phyloP scores from a whole-genome alignment of 768 basidiomycete species.

The Obba rivulosa region DNA sequence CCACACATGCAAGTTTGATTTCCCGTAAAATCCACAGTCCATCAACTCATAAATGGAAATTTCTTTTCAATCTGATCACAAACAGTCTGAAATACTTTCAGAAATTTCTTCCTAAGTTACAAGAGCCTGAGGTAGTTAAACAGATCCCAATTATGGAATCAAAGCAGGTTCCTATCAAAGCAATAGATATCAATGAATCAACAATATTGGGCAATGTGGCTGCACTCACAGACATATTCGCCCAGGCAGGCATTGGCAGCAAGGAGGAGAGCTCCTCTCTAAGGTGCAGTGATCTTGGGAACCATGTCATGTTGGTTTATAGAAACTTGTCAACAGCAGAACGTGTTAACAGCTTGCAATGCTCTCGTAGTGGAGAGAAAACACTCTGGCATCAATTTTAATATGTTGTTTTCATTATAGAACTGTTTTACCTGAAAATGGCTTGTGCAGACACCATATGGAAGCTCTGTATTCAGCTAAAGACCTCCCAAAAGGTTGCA shows the following conservation, averaged over 20 bases:
- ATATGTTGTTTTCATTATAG: slow-evolving; percentile 27
- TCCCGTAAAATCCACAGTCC: too few relatives aligned
- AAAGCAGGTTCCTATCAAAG: slow-evolving; percentile 9
- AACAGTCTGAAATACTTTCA: slow-evolving; percentile 19
- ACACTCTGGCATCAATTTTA: slow-evolving; percentile 27
- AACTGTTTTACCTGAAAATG: slow-evolving; percentile 32
- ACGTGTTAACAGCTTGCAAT: neutral
- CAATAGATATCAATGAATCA: slow-evolving; percentile 18
- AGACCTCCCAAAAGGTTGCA: slow-evolving; percentile 7
- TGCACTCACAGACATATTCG: slow-evolving; percentile 18
- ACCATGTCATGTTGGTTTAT: slow-evolving; percentile 13
- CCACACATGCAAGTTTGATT: too few relatives aligned
- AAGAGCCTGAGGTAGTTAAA: slow-evolving; percentile 12
- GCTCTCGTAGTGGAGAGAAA: slow-evolving; percentile 21
- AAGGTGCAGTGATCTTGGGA: neutral
- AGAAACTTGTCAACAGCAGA: slow-evolving; percentile 17
- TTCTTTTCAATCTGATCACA: slow-evolving; percentile 20
- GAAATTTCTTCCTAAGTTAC: neutral
- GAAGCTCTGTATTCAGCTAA: slow-evolving; percentile 5
- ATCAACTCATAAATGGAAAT: too few relatives aligned
- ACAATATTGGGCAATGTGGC: slow-evolving; percentile 16
- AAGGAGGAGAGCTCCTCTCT: neutral
- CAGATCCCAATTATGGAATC: slow-evolving; percentile 14
- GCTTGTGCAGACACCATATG: slow-evolving; percentile 20
- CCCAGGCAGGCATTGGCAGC: slow-evolving; percentile 11